Evolutionary conservation across 2,329 filamentous ascomycete species (phyloP).

Genomic region (Arthrobotrys megalospora): DNA sequence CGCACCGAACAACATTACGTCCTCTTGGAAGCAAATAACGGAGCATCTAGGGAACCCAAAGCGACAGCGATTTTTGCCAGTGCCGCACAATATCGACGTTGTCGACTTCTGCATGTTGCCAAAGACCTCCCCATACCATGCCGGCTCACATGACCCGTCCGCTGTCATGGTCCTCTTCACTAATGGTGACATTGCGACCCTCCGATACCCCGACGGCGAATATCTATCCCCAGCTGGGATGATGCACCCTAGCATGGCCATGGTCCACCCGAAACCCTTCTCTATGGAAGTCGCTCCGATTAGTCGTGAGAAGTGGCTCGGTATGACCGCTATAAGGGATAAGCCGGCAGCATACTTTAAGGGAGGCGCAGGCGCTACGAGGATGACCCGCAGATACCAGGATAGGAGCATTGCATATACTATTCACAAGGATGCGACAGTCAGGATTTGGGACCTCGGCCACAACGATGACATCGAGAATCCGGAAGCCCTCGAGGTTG

Average conservation of each 20-base stretch:
- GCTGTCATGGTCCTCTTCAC: slow-evolving; percentile 83
- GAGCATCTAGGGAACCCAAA: slow-evolving; percentile 85
- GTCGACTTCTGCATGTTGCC: slow-evolving; percentile 87
- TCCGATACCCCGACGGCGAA: slow-evolving; percentile 93
- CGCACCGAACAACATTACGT: slow-evolving; percentile 92
- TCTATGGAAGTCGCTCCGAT: slow-evolving; percentile 80
- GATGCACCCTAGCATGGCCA: slow-evolving; percentile 86
- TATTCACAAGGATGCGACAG: slow-evolving; percentile 88
- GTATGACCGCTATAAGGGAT: slow-evolving; percentile 86
- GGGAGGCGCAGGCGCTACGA: slow-evolving; percentile 81
- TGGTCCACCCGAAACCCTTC: slow-evolving; percentile 90
- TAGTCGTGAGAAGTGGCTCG: slow-evolving; percentile 86
- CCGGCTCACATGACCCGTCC: slow-evolving; percentile 89
- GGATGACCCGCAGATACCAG: slow-evolving; percentile 82
- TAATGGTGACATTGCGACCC: slow-evolving; percentile 88
- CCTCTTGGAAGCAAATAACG: slow-evolving; percentile 85
- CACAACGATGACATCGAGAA: slow-evolving; percentile 96
- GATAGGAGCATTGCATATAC: slow-evolving; percentile 82
- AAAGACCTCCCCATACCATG: slow-evolving; percentile 85
- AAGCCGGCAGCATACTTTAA: slow-evolving; percentile 81
- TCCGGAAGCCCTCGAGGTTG: slow-evolving; percentile 82
- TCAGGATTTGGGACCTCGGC: slow-evolving; percentile 94
- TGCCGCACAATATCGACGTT: slow-evolving; percentile 82
- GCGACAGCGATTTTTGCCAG: slow-evolving; percentile 78
- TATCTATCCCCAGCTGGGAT: slow-evolving; percentile 94